Evolutionary conservation across 2,329 filamentous ascomycete species (phyloP), one percentile per base, ranked within the genome.

Genomic region (Parastagonospora nodorum): DNA sequence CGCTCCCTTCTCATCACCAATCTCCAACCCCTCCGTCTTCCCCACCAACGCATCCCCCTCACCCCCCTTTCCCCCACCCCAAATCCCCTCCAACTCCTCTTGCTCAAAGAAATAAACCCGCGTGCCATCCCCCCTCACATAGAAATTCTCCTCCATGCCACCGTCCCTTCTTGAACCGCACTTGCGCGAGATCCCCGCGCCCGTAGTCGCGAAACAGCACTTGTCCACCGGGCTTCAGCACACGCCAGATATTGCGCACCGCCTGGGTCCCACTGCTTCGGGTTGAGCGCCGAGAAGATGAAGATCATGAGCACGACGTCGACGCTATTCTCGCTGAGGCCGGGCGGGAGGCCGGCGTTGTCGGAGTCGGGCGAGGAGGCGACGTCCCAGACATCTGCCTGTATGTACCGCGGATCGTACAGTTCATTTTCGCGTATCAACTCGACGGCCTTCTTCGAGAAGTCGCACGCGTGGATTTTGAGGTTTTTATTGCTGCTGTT

Each of bases 131-230:
- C 94, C 94, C 30, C 94, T 82, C 38, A 97, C 89, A 72, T 99
- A 99, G 67, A 99, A 99, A 69, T 97, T 99, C 75, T 97, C 94
- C 48, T 92, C 90, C 69, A 99, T 82, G n/a, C 68, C 93, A 97
- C 35, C 94, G 83, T 10, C 91, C 91, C 77, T 96, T 97, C 77
- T 94, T 96, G 79, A 99, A 97, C 51, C 94, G 84, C 54, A 99
- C 94, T 78, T 99, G 94, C 14, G 94, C 93, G 55, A 99, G 80
- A 75, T 99, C 94, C 30, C 94, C 94, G 71, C 92, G 85, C 50
- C 94, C 94, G 77, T 99, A 99, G 76, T 99, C 94, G 64, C 94
- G 86, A 81, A 99, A 97, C 69, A 96, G 84, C 45, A 99, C 89
- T 66, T 90, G 82, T n/a, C 94, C 94, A 55, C 92, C 93, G 1